phyloP scores from a whole-genome alignment of 2,329 filamentous ascomycete species.

The Ophiostoma sp. region DNA sequence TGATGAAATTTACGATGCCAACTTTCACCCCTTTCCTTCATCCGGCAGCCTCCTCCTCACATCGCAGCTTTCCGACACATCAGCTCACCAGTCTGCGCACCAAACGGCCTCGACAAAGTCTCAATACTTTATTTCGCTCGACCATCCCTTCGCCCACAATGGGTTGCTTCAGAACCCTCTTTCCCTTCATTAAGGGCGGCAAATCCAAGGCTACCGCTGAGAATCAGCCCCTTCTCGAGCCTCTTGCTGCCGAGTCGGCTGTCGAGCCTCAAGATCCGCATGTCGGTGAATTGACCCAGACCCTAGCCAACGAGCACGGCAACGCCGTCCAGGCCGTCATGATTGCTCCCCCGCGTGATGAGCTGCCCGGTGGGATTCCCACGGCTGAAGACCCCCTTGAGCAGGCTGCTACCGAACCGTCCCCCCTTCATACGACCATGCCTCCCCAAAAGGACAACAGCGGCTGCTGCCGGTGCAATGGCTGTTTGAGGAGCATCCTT shows the following conservation, averaged over 20 bases:
- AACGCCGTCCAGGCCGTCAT: neutral
- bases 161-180: constrained; percentile 2
- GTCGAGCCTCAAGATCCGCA: neutral
- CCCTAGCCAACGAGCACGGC: neutral
- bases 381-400: neutral
- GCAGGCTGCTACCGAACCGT: neutral
- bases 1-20: neutral
- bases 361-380: neutral
- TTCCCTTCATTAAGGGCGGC: neutral
- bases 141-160: neutral
- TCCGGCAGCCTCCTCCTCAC: neutral
- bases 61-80: neutral
- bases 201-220: neutral
- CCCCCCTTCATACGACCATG: neutral
- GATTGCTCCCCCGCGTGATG: neutral
- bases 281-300: neutral
- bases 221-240: neutral
- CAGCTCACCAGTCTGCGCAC: neutral
- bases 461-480: neutral
- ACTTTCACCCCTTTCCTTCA: neutral
- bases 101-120: neutral
- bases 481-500: neutral
- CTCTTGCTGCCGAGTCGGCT: neutral
- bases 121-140: neutral
- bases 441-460: neutral